Conservation (phyloP, 345 rosid species). For the Litchi chinensis region DNA sequence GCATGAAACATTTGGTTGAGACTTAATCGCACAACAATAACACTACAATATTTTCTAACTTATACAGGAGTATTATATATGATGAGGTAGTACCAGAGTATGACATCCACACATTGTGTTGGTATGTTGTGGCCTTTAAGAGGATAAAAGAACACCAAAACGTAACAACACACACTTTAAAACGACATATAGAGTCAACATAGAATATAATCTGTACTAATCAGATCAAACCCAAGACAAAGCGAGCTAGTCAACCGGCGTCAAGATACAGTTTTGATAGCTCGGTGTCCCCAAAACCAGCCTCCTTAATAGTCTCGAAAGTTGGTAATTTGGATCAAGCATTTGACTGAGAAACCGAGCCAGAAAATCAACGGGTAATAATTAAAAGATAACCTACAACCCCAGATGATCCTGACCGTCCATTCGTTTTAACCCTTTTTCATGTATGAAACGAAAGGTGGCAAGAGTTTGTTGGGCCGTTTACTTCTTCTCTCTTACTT, state of each 20-base stretch:
- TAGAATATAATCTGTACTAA: background rate
- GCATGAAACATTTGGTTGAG: background rate
- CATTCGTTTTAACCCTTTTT: conserved; percentile 32
- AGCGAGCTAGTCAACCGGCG: background rate
- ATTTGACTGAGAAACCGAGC: conserved; percentile 17
- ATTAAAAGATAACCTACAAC: background rate
- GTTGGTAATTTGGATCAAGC: conserved; percentile 9
- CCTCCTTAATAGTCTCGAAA: conserved; percentile 14
- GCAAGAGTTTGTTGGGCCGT: conserved; percentile 20
- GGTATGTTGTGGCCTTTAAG: background rate
- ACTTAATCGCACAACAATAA: background rate
- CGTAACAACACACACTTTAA: background rate
- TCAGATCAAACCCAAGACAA: background rate
- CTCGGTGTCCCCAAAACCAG: background rate
- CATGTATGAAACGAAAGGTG: conserved; percentile 53
- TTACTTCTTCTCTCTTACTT: conserved; percentile 15
- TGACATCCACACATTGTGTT: background rate
- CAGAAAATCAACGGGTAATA: conserved; percentile 18
- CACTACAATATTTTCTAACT: background rate
- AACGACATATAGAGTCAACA: background rate
- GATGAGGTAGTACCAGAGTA: background rate
- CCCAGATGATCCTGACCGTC: conserved; percentile 21
- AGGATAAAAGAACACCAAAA: background rate
- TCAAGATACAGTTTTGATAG: background rate
- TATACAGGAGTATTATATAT: background rate